These are phyloP conservation scores for Calonectria fujianensis DNA, from an alignment of 2,329 filamentous ascomycete species.

Conservation along the genomic window DNA sequence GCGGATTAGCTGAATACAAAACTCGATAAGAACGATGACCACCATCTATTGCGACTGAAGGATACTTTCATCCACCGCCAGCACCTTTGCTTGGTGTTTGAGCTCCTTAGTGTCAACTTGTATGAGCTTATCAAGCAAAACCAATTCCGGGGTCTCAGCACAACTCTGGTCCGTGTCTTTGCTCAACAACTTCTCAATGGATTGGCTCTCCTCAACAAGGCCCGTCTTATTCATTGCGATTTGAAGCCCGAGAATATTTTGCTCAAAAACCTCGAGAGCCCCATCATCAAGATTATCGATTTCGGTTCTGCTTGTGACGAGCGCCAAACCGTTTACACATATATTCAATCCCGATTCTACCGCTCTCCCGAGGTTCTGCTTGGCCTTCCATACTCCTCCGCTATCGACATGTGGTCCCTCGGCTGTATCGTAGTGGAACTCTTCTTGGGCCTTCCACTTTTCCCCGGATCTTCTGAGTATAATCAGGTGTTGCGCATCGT, in stretches of 20 bases:
- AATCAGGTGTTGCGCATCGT: constrained; percentile 98
- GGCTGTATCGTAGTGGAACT: constrained; percentile 99
- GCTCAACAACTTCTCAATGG: constrained; percentile 97
- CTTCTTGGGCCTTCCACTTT: constrained; percentile 94
- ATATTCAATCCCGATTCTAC: constrained; percentile 99
- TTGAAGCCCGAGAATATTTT: constrained; percentile 98
- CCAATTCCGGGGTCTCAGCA: constrained; percentile 97
- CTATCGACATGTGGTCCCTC: constrained; percentile 99
- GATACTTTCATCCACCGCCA: constrained; percentile 99
- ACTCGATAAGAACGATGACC: constrained; percentile 99
- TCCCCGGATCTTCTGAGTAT: constrained; percentile 98
- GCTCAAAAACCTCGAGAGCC: constrained; percentile 97
- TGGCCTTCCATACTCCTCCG: constrained; percentile 97
- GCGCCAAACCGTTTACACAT: constrained; percentile 98
- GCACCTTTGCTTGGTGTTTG: constrained; percentile 96
- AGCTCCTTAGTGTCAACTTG: constrained; percentile 95
- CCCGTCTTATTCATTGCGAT: constrained; percentile 97
- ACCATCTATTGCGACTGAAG: constrained; percentile 94
- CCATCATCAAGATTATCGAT: constrained; percentile 99
- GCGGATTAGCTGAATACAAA: constrained; percentile 89
- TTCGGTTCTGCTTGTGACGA: constrained; percentile 99
- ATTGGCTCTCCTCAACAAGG: constrained; percentile 93
- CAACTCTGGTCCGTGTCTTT: constrained; percentile 96
- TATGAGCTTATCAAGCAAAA: constrained; percentile 99
- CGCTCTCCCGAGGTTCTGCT: constrained; percentile 96